A percentile compares a stretch with the other conserved stretches of the same genome.
Conservation (phyloP, 2,329 filamentous ascomycete species). For the Penicillium janthinellum region DNA sequence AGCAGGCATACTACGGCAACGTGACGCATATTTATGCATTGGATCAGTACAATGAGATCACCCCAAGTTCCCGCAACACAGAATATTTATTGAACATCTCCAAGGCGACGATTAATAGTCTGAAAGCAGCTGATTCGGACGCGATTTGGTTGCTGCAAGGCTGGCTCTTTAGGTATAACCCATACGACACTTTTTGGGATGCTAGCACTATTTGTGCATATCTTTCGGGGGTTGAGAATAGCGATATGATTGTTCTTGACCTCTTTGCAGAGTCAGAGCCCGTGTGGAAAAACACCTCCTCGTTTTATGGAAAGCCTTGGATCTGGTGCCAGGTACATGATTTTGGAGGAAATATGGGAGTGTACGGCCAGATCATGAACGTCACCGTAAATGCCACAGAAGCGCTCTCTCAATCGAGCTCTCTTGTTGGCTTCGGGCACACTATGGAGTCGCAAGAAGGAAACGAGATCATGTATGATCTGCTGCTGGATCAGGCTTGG, state of each 20-base stretch:
- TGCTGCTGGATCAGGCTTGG: slow-evolving; percentile 57
- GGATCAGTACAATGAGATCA: slow-evolving; percentile 58
- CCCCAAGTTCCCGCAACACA: slow-evolving; percentile 50
- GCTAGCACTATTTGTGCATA: slow-evolving; percentile 49
- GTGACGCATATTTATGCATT: slow-evolving; percentile 54
- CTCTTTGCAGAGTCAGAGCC: slow-evolving; percentile 54
- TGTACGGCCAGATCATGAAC: slow-evolving; percentile 55
- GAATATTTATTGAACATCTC: slow-evolving; percentile 49
- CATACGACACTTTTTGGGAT: too few relatives aligned
- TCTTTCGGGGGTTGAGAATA: slow-evolving; percentile 49
- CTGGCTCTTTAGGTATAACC: too few relatives aligned
- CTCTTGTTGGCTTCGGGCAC: slow-evolving; percentile 52
- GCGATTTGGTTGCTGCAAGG: slow-evolving; percentile 59
- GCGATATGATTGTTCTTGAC: slow-evolving; percentile 55
- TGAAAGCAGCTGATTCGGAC: slow-evolving; percentile 52
- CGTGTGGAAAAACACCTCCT: slow-evolving; percentile 54
- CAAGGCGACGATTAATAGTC: slow-evolving; percentile 48
- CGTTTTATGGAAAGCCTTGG: slow-evolving; percentile 57
- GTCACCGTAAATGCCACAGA: slow-evolving; percentile 51
- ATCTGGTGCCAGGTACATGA: slow-evolving; percentile 58
- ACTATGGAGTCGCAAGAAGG: slow-evolving; percentile 56
- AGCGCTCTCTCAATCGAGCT: slow-evolving; percentile 45
- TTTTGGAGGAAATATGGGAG: slow-evolving; percentile 53
- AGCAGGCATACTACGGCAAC: slow-evolving; percentile 51
- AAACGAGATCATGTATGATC: slow-evolving; percentile 56